These are phyloP conservation scores for Hibiscus trionum DNA, from an alignment of 345 rosid species.

Conservation along the genomic window DNA sequence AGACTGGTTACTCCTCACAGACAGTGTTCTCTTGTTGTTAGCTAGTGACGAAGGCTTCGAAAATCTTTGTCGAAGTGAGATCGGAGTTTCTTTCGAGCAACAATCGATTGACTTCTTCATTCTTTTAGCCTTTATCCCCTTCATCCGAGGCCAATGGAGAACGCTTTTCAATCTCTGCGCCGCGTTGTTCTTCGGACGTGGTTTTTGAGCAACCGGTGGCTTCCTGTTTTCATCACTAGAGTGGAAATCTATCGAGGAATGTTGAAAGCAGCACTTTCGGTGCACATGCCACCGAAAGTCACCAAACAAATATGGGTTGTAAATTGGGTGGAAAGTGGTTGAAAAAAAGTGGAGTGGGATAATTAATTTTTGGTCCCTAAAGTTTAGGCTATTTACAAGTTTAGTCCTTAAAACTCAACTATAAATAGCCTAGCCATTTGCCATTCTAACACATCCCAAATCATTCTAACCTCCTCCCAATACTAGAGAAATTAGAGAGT, in stretches of 20 bases:
- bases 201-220: slow-evolving; percentile 32
- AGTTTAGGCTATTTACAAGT: too few species aligned
- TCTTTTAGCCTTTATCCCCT: slow-evolving; percentile 31
- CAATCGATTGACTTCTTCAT: slow-evolving; percentile 21
- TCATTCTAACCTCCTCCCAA: too few species aligned
- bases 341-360: too few species aligned
- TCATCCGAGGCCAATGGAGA: slow-evolving; percentile 56
- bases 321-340: too few species aligned
- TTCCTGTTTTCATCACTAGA: slow-evolving; percentile 33
- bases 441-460: too few species aligned
- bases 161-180: slow-evolving; percentile 50
- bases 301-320: too few species aligned
- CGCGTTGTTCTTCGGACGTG: slow-evolving; percentile 37
- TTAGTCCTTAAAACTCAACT: too few species aligned
- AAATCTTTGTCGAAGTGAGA: slow-evolving; percentile 65
- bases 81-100: slow-evolving; percentile 31
- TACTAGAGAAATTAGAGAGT: too few species aligned
- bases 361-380: too few species aligned
- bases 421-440: too few species aligned
- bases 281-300: too few species aligned
- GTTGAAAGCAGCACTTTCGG: too few species aligned
- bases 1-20: slow-evolving; percentile 73
- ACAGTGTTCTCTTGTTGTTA: slow-evolving; percentile 54
- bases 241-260: slow-evolving; percentile 40
- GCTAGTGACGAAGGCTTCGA: slow-evolving; percentile 42